phyloP scores from a whole-genome alignment of 257 asterid species.

The Eucommia ulmoides region DNA sequence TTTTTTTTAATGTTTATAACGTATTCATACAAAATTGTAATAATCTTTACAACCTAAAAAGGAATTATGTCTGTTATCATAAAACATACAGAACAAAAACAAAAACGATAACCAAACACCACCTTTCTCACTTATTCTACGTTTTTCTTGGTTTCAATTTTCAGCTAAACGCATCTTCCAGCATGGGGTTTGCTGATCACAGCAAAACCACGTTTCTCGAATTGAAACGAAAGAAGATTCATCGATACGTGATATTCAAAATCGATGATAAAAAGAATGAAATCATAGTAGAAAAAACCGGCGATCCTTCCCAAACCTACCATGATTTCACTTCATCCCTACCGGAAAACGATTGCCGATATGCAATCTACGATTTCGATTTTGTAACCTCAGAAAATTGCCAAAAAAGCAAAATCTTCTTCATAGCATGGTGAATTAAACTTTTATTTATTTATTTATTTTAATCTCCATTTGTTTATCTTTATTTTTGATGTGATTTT shows the following conservation, averaged over 20 bases:
- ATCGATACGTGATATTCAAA: conserved; percentile 50
- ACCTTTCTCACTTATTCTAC: too few relatives aligned
- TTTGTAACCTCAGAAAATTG: conserved; percentile 66
- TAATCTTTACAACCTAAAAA: neutral
- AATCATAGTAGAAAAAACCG: conserved; percentile 54
- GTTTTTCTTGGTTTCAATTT: conserved; percentile 1
- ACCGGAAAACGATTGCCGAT: conserved; percentile 55
- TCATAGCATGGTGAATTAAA: conserved; percentile 74
- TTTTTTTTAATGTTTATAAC: neutral
- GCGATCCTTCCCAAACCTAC: conserved; percentile 37
- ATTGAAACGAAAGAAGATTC: conserved; percentile 43
- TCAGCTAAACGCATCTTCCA: conserved; percentile 48
- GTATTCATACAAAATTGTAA: neutral
- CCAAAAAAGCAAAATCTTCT: conserved; percentile 73
- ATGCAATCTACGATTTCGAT: too few relatives aligned
- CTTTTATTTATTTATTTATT: too few relatives aligned
- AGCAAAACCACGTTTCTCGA: conserved; percentile 47
- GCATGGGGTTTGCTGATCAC: conserved; percentile 49
- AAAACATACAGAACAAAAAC: too few relatives aligned
- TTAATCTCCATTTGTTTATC: too few relatives aligned
- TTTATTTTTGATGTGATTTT: too few relatives aligned
- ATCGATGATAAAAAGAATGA: conserved; percentile 61
- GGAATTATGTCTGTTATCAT: too few relatives aligned
- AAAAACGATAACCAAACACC: too few relatives aligned
- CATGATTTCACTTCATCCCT: conserved; percentile 43